Conservation (phyloP, 192 early-diverging fungal genomes). For the Coemansia sp. region DNA sequence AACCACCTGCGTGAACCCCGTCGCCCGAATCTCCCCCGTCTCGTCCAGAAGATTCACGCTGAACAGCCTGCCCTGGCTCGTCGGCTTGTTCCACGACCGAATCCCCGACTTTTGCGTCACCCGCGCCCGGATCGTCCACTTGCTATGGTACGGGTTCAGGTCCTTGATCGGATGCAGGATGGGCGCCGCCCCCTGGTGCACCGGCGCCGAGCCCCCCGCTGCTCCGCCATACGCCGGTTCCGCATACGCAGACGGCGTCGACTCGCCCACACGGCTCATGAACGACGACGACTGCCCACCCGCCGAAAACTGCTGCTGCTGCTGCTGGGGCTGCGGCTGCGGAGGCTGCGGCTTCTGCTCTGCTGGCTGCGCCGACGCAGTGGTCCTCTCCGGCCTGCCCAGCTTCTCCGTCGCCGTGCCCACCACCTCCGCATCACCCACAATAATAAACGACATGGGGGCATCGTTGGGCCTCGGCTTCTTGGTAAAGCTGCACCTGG, state of each 20-base stretch:
- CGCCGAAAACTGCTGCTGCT: constrained; percentile 32
- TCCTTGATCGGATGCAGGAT: constrained; percentile 56
- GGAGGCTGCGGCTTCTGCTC: constrained; percentile 2
- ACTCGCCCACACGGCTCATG: constrained; percentile 33
- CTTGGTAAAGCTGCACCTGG: constrained; percentile 26
- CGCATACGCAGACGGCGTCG: constrained; percentile 15
- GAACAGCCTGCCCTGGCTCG: constrained; percentile 81
- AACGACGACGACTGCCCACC: constrained; percentile 15
- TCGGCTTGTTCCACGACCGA: constrained; percentile 69
- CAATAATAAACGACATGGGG: constrained; percentile 24
- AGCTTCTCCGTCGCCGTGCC: constrained; percentile 24
- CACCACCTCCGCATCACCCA: constrained; percentile 33
- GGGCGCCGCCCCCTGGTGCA: constrained; percentile 30
- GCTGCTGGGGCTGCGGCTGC: constrained; percentile 23
- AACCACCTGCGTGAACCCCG: constrained; percentile 86
- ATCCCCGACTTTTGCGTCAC: constrained; percentile 81
- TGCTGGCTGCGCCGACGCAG: background rate
- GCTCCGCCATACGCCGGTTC: too few species aligned
- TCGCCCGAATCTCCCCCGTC: constrained; percentile 88
- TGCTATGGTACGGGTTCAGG: constrained; percentile 86
- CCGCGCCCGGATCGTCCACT: constrained; percentile 93
- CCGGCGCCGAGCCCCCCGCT: constrained; percentile 15
- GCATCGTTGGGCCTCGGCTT: constrained; percentile 16
- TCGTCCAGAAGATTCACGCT: constrained; percentile 83
- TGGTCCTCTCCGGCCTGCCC: constrained; percentile 4